phyloP scores from a whole-genome alignment of 2,329 filamentous ascomycete genomes.

The Beauveria asiatica region DNA sequence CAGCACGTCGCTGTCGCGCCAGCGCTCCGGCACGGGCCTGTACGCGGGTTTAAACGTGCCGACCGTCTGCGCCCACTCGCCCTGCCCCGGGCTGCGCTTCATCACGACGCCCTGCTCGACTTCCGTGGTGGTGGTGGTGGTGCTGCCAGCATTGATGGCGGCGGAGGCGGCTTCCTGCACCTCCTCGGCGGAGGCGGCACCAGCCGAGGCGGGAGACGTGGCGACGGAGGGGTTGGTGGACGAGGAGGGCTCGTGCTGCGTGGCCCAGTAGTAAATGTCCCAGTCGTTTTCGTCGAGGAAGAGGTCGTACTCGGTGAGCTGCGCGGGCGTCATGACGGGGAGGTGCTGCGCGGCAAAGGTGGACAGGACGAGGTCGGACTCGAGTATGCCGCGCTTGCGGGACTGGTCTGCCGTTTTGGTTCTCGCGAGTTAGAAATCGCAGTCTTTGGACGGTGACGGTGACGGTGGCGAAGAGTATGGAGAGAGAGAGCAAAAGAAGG shows the following conservation, averaged over 20 bases:
- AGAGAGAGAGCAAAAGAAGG: slow-evolving; percentile 11
- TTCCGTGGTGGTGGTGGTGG: too few species aligned
- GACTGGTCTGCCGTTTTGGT: slow-evolving; percentile 64
- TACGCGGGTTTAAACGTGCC: slow-evolving; percentile 93
- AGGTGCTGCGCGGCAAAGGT: slow-evolving; percentile 86
- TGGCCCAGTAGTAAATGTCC: slow-evolving; percentile 99
- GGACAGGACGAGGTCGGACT: slow-evolving; percentile 90
- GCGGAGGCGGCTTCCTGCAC: not conserved
- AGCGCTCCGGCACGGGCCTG: slow-evolving; percentile 76
- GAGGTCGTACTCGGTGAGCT: slow-evolving; percentile 77
- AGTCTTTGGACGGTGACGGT: too few species aligned
- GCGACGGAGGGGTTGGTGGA: slow-evolving; percentile 27
- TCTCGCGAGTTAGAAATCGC: not conserved
- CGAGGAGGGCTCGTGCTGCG: slow-evolving; percentile 59
- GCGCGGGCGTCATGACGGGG: slow-evolving; percentile 58
- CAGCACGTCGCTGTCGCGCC: slow-evolving; percentile 77
- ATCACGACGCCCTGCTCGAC: slow-evolving; percentile 17
- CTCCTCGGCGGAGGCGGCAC: slow-evolving; percentile 18
- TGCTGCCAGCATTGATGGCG: slow-evolving; percentile 10
- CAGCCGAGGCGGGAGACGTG: slow-evolving; percentile 19
- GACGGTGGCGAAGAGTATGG: too few species aligned
- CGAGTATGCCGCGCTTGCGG: slow-evolving; percentile 90
- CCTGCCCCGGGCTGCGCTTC: slow-evolving; percentile 34
- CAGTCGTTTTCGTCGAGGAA: slow-evolving; percentile 99
- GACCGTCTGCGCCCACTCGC: slow-evolving; percentile 95